These are phyloP conservation scores for Xylariomycetidae sp. DNA, from an alignment of 2,329 filamentous ascomycete species.

Conservation along the genomic window DNA sequence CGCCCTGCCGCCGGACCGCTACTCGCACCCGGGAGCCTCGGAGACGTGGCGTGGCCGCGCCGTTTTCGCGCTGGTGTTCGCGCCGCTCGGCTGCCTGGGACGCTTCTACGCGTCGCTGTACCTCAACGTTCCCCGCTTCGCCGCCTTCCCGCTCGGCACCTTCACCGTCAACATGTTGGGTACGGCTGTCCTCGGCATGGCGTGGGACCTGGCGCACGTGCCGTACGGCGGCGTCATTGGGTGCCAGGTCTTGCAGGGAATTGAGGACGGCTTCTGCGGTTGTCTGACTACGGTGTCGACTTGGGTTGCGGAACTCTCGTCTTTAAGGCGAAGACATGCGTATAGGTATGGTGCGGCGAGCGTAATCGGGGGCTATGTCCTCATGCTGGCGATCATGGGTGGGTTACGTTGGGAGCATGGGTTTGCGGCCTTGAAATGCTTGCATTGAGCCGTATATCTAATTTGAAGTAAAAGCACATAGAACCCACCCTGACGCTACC, in stretches of 20 bases:
- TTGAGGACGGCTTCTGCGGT: conserved; percentile 64
- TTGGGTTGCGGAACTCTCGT: conserved; percentile 56
- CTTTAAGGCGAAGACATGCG: conserved; percentile 41
- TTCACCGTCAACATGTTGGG: conserved; percentile 77
- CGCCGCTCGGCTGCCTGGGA: conserved; percentile 69
- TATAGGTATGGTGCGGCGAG: conserved; percentile 65
- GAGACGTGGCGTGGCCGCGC: conserved; percentile 70
- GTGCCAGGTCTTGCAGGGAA: conserved; percentile 62
- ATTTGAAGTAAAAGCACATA: too few relatives aligned
- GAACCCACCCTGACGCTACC: too few relatives aligned
- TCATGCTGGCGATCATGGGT: conserved; percentile 68
- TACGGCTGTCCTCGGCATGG: conserved; percentile 66
- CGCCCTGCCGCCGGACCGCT: conserved; percentile 59
- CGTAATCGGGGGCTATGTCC: conserved; percentile 49
- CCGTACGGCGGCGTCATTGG: conserved; percentile 48
- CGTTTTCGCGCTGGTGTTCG: conserved; percentile 74
- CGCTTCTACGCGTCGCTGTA: conserved; percentile 67
- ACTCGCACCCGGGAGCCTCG: conserved; percentile 26
- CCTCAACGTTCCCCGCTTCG: conserved; percentile 61
- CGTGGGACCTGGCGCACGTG: conserved; percentile 71
- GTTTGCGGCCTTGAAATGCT: conserved; percentile 39
- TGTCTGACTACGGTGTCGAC: conserved; percentile 62
- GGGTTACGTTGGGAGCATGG: conserved; percentile 64
- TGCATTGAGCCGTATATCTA: too few relatives aligned
- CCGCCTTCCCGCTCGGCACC: conserved; percentile 76